Evolutionary conservation across 495 filamentous ascomycete species (phyloP).

Genomic region (Penicillium samsonianum): DNA sequence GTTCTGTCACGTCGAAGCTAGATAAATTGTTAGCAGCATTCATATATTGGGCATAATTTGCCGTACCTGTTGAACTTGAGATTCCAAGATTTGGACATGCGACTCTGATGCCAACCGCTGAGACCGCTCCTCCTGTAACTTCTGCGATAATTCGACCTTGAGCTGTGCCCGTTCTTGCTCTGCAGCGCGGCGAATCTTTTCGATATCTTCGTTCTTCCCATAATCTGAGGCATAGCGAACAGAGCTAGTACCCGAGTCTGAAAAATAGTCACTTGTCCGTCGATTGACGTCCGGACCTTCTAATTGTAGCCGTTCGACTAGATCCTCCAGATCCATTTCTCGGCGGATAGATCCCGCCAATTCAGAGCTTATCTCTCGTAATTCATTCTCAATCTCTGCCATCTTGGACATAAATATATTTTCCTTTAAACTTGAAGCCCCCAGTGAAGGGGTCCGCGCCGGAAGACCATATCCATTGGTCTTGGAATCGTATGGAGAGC

Average conservation of each 20-base stretch:
- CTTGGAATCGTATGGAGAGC: constrained; percentile 47
- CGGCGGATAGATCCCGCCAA: constrained; percentile 87
- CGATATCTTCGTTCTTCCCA: constrained; percentile 76
- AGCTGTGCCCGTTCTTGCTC: constrained; percentile 92
- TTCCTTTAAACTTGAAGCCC: constrained; percentile 43
- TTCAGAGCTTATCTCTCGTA: constrained; percentile 89
- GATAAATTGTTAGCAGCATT: neutral
- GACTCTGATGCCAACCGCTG: constrained; percentile 73
- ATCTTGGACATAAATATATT: constrained; percentile 54
- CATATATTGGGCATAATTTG: neutral
- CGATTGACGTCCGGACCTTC: constrained; percentile 64
- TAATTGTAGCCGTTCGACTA: constrained; percentile 81
- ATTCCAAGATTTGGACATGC: constrained; percentile 78
- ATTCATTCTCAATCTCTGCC: constrained; percentile 84
- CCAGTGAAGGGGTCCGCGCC: constrained; percentile 37
- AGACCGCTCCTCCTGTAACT: constrained; percentile 79
- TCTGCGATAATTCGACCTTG: constrained; percentile 77
- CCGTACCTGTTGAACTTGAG: constrained; percentile 63
- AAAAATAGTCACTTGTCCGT: constrained; percentile 96
- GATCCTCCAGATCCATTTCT: constrained; percentile 95
- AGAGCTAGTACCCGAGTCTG: constrained; percentile 89
- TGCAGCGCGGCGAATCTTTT: constrained; percentile 74
- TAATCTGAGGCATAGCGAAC: constrained; percentile 66
- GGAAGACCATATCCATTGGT: constrained; percentile 41
- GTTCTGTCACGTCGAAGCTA: constrained; percentile 52